A percentile compares a stretch with the other conserved stretches of the same genome.
phyloP scores from a whole-genome alignment of 2,329 filamentous ascomycete species.

The Albifimbria verrucaria region DNA sequence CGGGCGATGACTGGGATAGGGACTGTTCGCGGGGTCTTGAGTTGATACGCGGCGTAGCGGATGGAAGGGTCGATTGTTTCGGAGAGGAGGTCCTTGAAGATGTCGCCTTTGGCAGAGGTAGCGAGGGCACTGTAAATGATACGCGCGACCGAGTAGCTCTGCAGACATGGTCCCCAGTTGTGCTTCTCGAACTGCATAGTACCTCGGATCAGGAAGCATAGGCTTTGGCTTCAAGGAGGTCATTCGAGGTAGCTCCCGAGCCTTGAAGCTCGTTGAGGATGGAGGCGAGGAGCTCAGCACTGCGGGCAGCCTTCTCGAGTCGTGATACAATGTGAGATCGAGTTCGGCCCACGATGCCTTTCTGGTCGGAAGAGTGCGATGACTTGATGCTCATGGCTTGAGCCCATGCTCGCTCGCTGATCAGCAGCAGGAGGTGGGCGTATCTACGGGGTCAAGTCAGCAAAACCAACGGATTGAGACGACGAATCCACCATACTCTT shows the following conservation, averaged over 20 bases:
- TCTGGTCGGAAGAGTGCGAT: slow-evolving; percentile 72
- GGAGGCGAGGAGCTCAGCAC: slow-evolving; percentile 64
- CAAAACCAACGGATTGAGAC: background rate
- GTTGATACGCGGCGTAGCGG: slow-evolving; percentile 89
- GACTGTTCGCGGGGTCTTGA: slow-evolving; percentile 80
- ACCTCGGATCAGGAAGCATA: slow-evolving; percentile 78
- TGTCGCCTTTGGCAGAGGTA: slow-evolving; percentile 58
- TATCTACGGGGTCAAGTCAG: slow-evolving; percentile 50
- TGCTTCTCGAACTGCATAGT: slow-evolving; percentile 83
- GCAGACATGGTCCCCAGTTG: slow-evolving; percentile 76
- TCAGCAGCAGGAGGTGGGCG: slow-evolving; percentile 75
- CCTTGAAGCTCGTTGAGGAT: slow-evolving; percentile 60
- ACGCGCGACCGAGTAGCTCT: slow-evolving; percentile 70
- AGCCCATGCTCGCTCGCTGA: slow-evolving; percentile 88
- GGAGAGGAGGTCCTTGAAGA: slow-evolving; percentile 81
- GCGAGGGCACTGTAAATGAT: slow-evolving; percentile 80
- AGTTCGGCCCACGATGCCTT: slow-evolving; percentile 74
- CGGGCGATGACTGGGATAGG: slow-evolving; percentile 76
- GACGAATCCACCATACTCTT: slow-evolving; percentile 66
- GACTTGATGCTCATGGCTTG: slow-evolving; percentile 95
- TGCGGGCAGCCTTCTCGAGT: slow-evolving; percentile 72
- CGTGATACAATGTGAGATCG: slow-evolving; percentile 87
- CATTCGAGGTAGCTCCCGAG: slow-evolving; percentile 65
- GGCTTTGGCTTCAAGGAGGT: slow-evolving; percentile 81
- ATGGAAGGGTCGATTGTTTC: slow-evolving; percentile 90